Percentiles rank a stretch among this genome's conserved stretches.
Conservation (phyloP, 306 rosid species). For the Quercus mongolica region DNA sequence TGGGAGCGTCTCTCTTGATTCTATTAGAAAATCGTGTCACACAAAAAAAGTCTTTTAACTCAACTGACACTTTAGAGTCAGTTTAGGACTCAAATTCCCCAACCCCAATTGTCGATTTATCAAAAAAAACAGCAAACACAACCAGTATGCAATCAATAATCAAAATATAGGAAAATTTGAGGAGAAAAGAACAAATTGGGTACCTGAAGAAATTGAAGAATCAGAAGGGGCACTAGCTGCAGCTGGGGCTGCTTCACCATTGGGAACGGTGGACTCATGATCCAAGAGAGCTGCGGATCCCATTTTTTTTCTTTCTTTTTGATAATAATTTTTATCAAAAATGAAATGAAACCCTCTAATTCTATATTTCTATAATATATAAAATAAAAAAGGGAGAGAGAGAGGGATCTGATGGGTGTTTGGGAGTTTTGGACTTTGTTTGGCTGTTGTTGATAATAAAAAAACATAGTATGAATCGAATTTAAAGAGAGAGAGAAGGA, state of each 20-base stretch:
- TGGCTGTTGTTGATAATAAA: not conserved
- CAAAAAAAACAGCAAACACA: not conserved
- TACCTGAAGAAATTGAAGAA: constrained; percentile 14
- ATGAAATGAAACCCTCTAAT: too few relatives aligned
- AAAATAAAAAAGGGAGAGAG: not conserved
- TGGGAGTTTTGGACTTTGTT: not conserved
- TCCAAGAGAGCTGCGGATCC: constrained; percentile 25
- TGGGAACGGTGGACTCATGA: not conserved
- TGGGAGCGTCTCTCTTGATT: too few relatives aligned
- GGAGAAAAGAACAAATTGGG: not conserved
- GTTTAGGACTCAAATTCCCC: too few relatives aligned
- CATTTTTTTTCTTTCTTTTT: not conserved
- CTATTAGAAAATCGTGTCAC: too few relatives aligned
- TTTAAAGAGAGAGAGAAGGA: not conserved
- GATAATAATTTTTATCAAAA: not conserved
- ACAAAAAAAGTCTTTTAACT: too few relatives aligned
- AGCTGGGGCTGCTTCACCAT: not conserved
- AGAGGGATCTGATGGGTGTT: not conserved
- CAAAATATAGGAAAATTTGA: not conserved
- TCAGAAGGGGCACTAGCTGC: not conserved
- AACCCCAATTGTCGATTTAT: too few relatives aligned
- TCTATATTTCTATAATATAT: not conserved
- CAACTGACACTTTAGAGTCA: too few relatives aligned
- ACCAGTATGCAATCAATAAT: not conserved
- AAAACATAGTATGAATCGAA: not conserved